phyloP scores from a whole-genome alignment of 768 basidiomycete species.

The Phanerochaete sordida region DNA sequence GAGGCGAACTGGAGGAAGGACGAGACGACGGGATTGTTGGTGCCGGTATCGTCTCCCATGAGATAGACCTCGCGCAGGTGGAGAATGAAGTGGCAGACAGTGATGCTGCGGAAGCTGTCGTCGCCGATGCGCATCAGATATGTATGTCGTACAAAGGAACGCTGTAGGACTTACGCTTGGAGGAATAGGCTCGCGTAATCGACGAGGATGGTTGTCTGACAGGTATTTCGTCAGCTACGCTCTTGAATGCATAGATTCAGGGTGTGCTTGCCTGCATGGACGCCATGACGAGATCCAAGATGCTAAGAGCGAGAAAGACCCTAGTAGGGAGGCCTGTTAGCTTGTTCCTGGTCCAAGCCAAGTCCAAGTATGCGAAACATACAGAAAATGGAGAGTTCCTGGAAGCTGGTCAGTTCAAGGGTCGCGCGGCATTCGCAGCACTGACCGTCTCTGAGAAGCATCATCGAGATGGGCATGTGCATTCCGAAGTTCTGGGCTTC shows the following conservation, averaged over 20 bases:
- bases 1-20: conserved; percentile 8
- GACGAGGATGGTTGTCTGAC: not conserved
- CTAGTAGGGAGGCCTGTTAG: too few relatives aligned
- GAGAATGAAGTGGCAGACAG: conserved; percentile 12
- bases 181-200: not conserved
- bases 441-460: conserved; percentile 9
- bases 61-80: conserved; percentile 12
- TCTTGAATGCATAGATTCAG: not conserved
- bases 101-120: conserved; percentile 7
- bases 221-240: not conserved
- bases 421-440: not conserved
- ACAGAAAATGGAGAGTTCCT: conserved; percentile 12
- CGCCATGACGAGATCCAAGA: not conserved
- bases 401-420: too few relatives aligned
- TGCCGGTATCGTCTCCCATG: not conserved
- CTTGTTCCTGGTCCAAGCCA: too few relatives aligned
- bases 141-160: not conserved
- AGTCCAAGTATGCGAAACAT: not conserved
- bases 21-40: not conserved
- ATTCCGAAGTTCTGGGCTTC: not conserved
- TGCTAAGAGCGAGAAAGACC: not conserved
- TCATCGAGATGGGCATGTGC: not conserved
- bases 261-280: not conserved
- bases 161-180: not conserved
- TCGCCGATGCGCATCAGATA: not conserved